phyloP scores from a whole-genome alignment of 176 grass and related monocot genomes.

The Bolboschoenus planiculmis region DNA sequence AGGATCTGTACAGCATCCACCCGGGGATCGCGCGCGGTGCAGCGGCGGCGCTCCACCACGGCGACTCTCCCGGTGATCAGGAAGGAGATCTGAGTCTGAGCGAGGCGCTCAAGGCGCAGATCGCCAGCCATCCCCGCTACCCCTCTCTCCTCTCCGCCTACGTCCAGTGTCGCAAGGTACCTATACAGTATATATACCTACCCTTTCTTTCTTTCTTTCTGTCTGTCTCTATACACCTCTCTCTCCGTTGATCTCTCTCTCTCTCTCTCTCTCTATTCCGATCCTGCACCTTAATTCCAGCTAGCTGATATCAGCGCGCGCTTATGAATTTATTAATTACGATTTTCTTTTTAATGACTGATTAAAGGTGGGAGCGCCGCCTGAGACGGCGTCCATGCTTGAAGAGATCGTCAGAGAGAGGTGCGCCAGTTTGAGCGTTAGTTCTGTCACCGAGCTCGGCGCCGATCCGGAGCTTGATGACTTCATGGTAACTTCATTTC shows the following conservation, averaged over 20 bases:
- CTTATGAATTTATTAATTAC: too few relatives aligned
- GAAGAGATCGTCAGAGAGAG: conserved; percentile 71
- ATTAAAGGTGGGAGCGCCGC: conserved; percentile 69
- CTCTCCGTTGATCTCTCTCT: too few relatives aligned
- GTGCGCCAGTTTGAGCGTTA: not conserved
- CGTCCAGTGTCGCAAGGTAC: conserved; percentile 92
- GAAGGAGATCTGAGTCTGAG: conserved; percentile 34
- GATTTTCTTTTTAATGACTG: not conserved
- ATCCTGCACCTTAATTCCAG: too few relatives aligned
- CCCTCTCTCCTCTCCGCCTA: conserved; percentile 82
- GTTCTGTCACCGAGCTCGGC: conserved; percentile 35
- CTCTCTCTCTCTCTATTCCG: too few relatives aligned
- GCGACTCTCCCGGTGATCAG: too few relatives aligned
- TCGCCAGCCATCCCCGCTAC: conserved; percentile 86
- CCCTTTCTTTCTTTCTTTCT: not conserved
- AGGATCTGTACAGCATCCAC: conserved; percentile 94
- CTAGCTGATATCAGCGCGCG: too few relatives aligned
- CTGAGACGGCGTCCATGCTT: conserved; percentile 70
- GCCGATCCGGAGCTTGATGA: conserved; percentile 92
- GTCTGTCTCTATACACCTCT: not conserved
- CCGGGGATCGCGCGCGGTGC: conserved; percentile 50
- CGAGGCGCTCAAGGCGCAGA: conserved; percentile 86
- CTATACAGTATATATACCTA: too few relatives aligned
- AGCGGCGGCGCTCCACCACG: too few relatives aligned
- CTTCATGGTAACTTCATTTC: conserved; percentile 57